A percentile compares a stretch with the other conserved stretches of the same genome.
These are phyloP conservation scores for Aureobasidium sp. DNA, from an alignment of 2,329 filamentous ascomycete species.

Conservation along the genomic window DNA sequence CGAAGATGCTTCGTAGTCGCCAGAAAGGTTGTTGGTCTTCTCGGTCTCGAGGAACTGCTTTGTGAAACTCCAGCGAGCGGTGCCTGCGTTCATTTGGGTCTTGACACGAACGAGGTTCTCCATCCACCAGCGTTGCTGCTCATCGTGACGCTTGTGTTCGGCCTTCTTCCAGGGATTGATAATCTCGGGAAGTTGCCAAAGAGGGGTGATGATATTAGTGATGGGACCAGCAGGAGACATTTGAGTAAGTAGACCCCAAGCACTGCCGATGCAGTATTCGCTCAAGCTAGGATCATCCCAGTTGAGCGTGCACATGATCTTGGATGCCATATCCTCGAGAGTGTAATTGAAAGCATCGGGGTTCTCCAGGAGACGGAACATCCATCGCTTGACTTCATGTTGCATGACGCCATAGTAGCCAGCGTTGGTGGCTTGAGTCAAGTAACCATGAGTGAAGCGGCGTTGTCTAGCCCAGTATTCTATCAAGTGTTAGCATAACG, in stretches of 20 bases:
- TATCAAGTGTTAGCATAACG: slow-evolving; percentile 24
- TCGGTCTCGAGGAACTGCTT: slow-evolving; percentile 38
- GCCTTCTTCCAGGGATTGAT: slow-evolving; percentile 51
- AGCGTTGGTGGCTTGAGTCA: slow-evolving; percentile 41
- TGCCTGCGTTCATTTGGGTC: slow-evolving; percentile 35
- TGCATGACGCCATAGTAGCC: slow-evolving; percentile 45
- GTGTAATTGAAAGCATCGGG: slow-evolving; percentile 46
- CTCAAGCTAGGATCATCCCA: slow-evolving; percentile 48
- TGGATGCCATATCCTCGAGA: slow-evolving; percentile 52
- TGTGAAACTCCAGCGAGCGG: slow-evolving; percentile 37
- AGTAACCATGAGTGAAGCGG: slow-evolving; percentile 46
- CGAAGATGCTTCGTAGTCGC: slow-evolving; percentile 31
- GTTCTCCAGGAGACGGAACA: slow-evolving; percentile 42
- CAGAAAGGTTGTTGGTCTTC: slow-evolving; percentile 29
- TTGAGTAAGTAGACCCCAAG: slow-evolving; percentile 51
- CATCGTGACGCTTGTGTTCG: slow-evolving; percentile 47
- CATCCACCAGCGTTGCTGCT: slow-evolving; percentile 49
- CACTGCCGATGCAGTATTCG: slow-evolving; percentile 43
- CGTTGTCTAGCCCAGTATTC: slow-evolving; percentile 51
- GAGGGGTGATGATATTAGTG: slow-evolving; percentile 50
- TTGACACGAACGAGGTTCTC: slow-evolving; percentile 35
- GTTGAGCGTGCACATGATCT: slow-evolving; percentile 48
- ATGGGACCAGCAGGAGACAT: slow-evolving; percentile 54
- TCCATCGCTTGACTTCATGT: slow-evolving; percentile 49
- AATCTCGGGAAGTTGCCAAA: slow-evolving; percentile 46